Conservation (phyloP, 192 early-diverging fungal species). For the Gorgonomyces haynaldii region DNA sequence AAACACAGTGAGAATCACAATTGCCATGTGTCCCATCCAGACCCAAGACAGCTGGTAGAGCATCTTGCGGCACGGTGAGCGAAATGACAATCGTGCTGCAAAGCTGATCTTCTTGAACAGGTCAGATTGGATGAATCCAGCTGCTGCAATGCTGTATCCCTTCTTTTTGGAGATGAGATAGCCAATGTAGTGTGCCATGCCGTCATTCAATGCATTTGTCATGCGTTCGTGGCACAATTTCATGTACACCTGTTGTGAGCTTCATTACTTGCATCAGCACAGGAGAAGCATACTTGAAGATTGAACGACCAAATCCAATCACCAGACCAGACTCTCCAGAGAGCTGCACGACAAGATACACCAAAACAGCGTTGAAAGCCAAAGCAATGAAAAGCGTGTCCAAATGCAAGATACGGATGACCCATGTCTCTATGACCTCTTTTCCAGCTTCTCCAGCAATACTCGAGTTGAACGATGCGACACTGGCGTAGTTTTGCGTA, state of each 20-base stretch:
- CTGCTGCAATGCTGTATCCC: background rate
- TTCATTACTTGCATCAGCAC: background rate
- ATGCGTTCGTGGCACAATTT: background rate
- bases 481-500: too few relatives aligned
- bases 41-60: background rate
- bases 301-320: too few relatives aligned
- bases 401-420: too few relatives aligned
- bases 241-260: background rate
- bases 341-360: too few relatives aligned
- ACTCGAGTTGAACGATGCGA: too few relatives aligned
- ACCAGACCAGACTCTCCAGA: too few relatives aligned
- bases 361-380: too few relatives aligned
- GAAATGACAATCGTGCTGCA: background rate
- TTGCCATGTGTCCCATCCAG: background rate
- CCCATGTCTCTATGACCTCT: too few relatives aligned
- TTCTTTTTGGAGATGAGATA: slow-evolving; percentile 2
- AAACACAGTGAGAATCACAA: background rate
- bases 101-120: background rate
- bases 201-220: slow-evolving; percentile 1
- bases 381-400: too few relatives aligned
- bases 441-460: too few relatives aligned
- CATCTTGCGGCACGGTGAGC: background rate
- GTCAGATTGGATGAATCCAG: slow-evolving; percentile 2
- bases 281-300: too few relatives aligned
- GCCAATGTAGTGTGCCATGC: background rate